phyloP scores from a whole-genome alignment of 208 protist genomes.

The Acanthamoeba culbertsoni region DNA sequence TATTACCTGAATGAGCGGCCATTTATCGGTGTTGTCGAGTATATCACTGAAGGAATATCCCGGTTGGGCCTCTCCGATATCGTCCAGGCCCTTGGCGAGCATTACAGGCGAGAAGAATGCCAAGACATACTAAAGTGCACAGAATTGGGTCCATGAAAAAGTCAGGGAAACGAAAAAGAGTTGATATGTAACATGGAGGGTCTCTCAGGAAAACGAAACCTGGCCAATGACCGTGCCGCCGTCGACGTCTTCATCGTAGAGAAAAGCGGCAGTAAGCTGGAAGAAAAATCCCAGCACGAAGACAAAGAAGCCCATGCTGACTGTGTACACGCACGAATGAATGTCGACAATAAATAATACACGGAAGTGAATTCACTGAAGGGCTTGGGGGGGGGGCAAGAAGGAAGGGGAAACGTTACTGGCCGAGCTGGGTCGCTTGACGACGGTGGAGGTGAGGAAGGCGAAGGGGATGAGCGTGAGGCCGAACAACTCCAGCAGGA shows the following conservation, averaged over 20 bases:
- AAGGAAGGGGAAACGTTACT: neutral
- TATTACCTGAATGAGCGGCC: neutral
- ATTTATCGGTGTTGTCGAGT: slow-evolving; percentile 25
- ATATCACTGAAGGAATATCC: slow-evolving; percentile 30
- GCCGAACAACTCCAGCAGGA: slow-evolving; percentile 69
- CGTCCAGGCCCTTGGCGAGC: slow-evolving; percentile 47
- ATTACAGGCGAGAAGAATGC: slow-evolving; percentile 57
- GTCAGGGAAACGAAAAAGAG: no score
- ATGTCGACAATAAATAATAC: neutral
- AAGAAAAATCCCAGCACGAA: slow-evolving; percentile 52
- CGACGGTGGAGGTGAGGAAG: slow-evolving; percentile 69
- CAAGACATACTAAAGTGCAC: neutral
- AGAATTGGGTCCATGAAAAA: neutral
- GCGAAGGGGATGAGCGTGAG: slow-evolving; percentile 65
- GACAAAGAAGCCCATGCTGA: slow-evolving; percentile 52
- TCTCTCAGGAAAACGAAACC: no score
- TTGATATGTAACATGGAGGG: no score
- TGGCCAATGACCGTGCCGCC: neutral
- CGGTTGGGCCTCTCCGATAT: neutral
- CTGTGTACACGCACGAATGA: neutral
- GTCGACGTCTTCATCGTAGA: neutral
- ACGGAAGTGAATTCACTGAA: neutral
- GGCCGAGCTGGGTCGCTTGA: slow-evolving; percentile 4
- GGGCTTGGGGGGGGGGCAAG: neutral
- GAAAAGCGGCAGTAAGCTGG: neutral